These are phyloP conservation scores for Scutellaria barbata DNA, from an alignment of 257 asterid genomes.

Conservation along the genomic window DNA sequence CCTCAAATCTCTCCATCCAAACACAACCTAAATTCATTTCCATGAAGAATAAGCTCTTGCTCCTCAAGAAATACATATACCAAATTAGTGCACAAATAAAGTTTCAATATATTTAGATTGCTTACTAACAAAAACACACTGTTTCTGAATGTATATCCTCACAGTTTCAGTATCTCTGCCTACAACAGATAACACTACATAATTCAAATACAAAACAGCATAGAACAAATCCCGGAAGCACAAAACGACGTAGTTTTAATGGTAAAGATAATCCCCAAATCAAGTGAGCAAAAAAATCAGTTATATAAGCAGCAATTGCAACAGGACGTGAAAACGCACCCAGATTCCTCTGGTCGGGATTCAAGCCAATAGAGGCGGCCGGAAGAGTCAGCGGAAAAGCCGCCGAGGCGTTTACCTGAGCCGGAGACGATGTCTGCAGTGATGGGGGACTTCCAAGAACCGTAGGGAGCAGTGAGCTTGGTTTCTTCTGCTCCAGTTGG, in stretches of 20 bases:
- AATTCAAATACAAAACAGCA: neutral
- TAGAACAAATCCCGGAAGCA: neutral
- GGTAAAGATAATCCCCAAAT: neutral
- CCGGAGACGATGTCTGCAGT: conserved; percentile 86
- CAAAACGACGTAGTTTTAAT: conserved; percentile 3
- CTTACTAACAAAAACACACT: neutral
- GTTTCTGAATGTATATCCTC: neutral
- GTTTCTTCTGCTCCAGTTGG: conserved; percentile 29
- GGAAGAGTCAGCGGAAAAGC: conserved; percentile 60
- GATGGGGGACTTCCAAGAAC: conserved; percentile 97
- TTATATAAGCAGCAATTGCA: neutral
- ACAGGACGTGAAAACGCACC: conserved; percentile 59
- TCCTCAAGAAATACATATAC: neutral
- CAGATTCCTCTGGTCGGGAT: conserved; percentile 85
- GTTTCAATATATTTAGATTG: too few species aligned
- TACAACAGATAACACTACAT: neutral
- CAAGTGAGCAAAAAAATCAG: neutral
- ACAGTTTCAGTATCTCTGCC: neutral
- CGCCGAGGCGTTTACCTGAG: conserved; percentile 73
- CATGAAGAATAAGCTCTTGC: neutral
- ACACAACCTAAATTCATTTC: neutral
- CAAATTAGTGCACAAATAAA: neutral
- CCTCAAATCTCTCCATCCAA: too few species aligned
- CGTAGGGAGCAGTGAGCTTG: conserved; percentile 71
- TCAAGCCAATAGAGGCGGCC: conserved; percentile 85